A percentile compares a stretch with the other conserved stretches of the same genome.
Evolutionary conservation across 129 eudicot genomes (phyloP).

Genomic region (Lactuca sativa): DNA sequence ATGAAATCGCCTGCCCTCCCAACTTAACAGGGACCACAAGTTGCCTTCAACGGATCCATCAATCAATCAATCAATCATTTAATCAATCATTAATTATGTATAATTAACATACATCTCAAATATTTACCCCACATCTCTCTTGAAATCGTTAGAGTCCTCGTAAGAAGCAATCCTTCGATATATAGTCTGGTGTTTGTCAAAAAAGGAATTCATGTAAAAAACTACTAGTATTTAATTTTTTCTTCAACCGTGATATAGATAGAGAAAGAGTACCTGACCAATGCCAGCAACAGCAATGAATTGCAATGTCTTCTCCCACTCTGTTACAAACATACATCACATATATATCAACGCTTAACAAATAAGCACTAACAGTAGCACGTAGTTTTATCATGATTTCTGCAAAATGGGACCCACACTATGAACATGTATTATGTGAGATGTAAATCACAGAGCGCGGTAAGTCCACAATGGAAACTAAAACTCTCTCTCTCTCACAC

Average conservation of each 20-base stretch:
- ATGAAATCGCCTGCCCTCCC: slow-evolving; percentile 87
- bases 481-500: no score
- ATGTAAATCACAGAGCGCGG: no score
- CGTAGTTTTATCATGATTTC: background rate
- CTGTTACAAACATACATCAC: slow-evolving; percentile 43
- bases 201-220: slow-evolving; percentile 14
- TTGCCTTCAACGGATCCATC: slow-evolving; percentile 40
- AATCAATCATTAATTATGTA: background rate
- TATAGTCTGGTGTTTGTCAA: slow-evolving; percentile 55
- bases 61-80: background rate
- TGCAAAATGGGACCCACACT: no score
- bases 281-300: slow-evolving; percentile 67
- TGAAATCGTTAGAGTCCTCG: slow-evolving; percentile 64
- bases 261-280: slow-evolving; percentile 58
- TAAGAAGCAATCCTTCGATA: slow-evolving; percentile 73
- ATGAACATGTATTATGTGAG: no score
- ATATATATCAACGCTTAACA: background rate
- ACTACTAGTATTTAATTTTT: slow-evolving; percentile 1
- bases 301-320: slow-evolving; percentile 92
- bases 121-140: slow-evolving; percentile 71
- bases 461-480: no score
- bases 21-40: slow-evolving; percentile 74
- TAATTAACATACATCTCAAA: background rate
- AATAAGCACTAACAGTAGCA: slow-evolving; percentile 1
- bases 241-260: slow-evolving; percentile 5